Evolutionary conservation across 2,329 filamentous ascomycete species (phyloP).

Genomic region (Phialophora macrospora): DNA sequence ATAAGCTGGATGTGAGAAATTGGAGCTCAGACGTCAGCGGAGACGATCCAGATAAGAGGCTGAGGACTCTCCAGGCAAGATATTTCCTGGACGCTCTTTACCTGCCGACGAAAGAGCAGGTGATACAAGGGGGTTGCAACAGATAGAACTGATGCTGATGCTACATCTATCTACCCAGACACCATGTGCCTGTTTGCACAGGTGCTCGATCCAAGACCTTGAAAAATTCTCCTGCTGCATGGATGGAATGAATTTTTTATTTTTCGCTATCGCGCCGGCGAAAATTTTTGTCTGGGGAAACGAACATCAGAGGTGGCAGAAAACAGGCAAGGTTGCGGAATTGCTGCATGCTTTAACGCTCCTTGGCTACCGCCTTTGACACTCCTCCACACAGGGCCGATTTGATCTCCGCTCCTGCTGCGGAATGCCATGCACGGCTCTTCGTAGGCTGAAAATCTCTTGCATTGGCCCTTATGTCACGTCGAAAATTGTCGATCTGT

Average conservation of each 20-base stretch:
- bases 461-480: conserved; percentile 1
- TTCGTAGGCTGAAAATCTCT: conserved; percentile 1
- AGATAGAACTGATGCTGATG: neutral
- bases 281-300: conserved; percentile 30
- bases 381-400: neutral
- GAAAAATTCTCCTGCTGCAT: conserved; percentile 21
- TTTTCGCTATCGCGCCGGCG: conserved; percentile 4
- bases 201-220: neutral
- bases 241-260: conserved; percentile 13
- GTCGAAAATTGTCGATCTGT: neutral
- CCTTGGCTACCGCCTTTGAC: conserved; percentile 21
- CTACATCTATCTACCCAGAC: neutral
- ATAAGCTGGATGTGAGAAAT: conserved; percentile 28
- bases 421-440: neutral
- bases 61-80: neutral
- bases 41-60: conserved; percentile 15
- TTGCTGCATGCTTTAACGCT: conserved; percentile 21
- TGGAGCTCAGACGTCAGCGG: conserved; percentile 24
- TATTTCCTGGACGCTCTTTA: neutral
- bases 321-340: conserved; percentile 8
- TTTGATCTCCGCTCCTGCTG: conserved; percentile 2
- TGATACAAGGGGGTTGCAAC: neutral
- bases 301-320: conserved; percentile 20
- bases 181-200: neutral
- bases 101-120: too few relatives aligned